A percentile compares a stretch with the other conserved stretches of the same genome.
These are phyloP conservation scores for Dentipellis sp. DNA, from an alignment of 768 basidiomycete species.

Conservation along the genomic window DNA sequence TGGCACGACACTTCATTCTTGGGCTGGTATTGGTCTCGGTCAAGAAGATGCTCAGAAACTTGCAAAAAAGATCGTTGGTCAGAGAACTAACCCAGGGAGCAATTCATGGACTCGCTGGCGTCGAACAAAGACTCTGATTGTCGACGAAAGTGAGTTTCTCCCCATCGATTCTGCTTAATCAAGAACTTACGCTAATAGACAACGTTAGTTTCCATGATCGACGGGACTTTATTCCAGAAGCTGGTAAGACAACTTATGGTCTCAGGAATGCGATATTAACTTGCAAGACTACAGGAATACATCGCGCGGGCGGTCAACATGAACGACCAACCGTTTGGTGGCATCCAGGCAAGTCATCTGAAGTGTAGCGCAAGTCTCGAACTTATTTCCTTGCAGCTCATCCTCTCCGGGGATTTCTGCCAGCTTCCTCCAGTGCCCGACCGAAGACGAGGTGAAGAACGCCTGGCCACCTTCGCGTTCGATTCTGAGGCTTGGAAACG, in stretches of 20 bases:
- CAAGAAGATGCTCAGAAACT: conserved; percentile 43
- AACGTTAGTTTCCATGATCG: conserved; percentile 78
- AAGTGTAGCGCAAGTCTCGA: not conserved
- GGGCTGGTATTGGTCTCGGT: conserved; percentile 76
- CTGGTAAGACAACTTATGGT: conserved; percentile 39
- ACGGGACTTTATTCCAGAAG: conserved; percentile 73
- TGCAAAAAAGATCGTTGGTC: not conserved
- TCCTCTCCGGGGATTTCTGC: conserved; percentile 85
- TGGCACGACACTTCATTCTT: conserved; percentile 73
- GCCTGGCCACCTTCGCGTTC: conserved; percentile 60
- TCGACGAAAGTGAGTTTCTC: conserved; percentile 67
- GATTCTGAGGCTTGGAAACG: conserved; percentile 66
- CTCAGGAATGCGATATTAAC: conserved; percentile 13
- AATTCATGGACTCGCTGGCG: conserved; percentile 48
- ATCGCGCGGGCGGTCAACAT: conserved; percentile 53
- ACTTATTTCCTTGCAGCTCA: conserved; percentile 37
- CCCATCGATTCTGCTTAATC: not conserved
- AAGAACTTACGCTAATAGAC: too few species aligned
- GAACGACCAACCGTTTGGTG: conserved; percentile 61
- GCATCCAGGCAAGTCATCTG: conserved; percentile 60
- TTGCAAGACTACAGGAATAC: conserved; percentile 32
- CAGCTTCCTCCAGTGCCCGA: conserved; percentile 78
- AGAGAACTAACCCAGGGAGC: conserved; percentile 40
- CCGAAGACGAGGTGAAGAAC: conserved; percentile 36
- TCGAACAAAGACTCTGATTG: conserved; percentile 53